Evolutionary conservation across 2,329 filamentous ascomycete genomes (phyloP).

Genomic region (Alternaria ventricosa): DNA sequence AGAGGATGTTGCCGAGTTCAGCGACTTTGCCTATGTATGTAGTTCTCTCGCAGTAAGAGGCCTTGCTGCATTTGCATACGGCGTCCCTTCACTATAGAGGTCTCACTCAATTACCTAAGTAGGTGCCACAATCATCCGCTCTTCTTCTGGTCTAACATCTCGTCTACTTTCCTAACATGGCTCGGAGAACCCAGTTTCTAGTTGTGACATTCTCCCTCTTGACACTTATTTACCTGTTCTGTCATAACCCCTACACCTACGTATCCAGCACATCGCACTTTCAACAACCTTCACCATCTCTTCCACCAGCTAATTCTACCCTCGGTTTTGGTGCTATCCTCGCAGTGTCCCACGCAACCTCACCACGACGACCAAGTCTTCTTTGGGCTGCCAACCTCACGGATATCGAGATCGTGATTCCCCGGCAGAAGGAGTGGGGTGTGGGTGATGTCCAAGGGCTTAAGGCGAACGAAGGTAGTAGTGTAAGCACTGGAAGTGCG

Average conservation of each 20-base stretch:
- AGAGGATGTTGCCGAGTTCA: not conserved
- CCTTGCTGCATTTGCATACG: not conserved
- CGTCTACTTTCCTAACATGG: not conserved
- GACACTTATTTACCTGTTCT: not conserved
- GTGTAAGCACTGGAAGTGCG: slow-evolving; percentile 45
- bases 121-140: not conserved
- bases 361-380: slow-evolving; percentile 43
- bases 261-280: not conserved
- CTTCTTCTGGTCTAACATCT: no score
- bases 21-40: no score
- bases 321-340: slow-evolving; percentile 47
- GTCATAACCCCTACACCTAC: not conserved
- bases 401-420: slow-evolving; percentile 47
- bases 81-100: not conserved
- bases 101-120: not conserved
- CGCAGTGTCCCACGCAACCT: slow-evolving; percentile 46
- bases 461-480: slow-evolving; percentile 29
- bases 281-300: not conserved
- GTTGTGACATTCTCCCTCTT: not conserved
- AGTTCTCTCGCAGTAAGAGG: not conserved
- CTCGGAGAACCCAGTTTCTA: not conserved
- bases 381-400: slow-evolving; percentile 49
- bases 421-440: slow-evolving; percentile 48
- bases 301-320: slow-evolving; percentile 16
- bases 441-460: slow-evolving; percentile 42